phyloP scores from a whole-genome alignment of 2,329 filamentous ascomycete genomes.

The Elsinoe perseae region DNA sequence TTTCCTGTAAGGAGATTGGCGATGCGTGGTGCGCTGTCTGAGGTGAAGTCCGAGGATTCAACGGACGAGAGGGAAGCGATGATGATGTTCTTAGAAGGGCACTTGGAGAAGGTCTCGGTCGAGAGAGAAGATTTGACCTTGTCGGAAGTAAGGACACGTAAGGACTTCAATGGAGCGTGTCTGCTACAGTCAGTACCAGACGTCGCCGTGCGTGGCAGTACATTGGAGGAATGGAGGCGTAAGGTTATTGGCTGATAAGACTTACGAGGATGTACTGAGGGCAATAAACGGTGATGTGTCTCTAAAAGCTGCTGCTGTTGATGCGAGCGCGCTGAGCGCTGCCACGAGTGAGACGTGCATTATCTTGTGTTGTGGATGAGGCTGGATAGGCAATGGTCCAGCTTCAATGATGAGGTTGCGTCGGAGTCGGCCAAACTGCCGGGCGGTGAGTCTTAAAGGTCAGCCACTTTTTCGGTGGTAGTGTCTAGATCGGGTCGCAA shows the following conservation, averaged over 20 bases:
- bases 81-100: conserved; percentile 21
- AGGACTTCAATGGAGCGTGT: not conserved
- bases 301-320: conserved; percentile 60
- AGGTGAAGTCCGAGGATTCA: conserved; percentile 20
- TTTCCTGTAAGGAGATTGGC: not conserved
- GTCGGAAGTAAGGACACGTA: not conserved
- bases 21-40: not conserved
- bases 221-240: no score
- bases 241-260: conserved; percentile 1
- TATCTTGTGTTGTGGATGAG: not conserved
- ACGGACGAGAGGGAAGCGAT: conserved; percentile 40
- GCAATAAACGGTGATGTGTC: conserved; percentile 86
- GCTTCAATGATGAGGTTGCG: not conserved
- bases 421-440: not conserved
- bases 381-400: not conserved
- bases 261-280: conserved; percentile 76
- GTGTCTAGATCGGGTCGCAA: not conserved
- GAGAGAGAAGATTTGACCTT: not conserved
- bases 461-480: not conserved
- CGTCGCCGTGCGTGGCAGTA: no score
- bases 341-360: not conserved
- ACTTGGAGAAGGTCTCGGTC: not conserved
- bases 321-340: not conserved
- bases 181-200: not conserved
- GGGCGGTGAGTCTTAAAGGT: not conserved